phyloP scores from a whole-genome alignment of 768 basidiomycete species.

The Phanerochaete sordida region DNA sequence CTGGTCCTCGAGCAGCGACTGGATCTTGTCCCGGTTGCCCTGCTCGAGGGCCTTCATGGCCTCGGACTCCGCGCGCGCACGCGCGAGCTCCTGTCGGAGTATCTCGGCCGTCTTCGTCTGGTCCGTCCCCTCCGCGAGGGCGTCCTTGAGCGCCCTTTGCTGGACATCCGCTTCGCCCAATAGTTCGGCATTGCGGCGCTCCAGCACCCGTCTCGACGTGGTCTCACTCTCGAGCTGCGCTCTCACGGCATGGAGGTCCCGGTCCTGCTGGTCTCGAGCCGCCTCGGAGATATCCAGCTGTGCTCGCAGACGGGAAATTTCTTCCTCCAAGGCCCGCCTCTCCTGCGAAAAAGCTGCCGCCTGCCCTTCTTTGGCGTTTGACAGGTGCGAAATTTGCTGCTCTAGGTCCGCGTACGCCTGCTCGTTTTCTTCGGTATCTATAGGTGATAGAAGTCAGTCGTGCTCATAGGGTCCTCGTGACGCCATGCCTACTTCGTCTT shows the following conservation, averaged over 20 bases:
- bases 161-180: conserved; percentile 53
- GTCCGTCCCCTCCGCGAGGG: conserved; percentile 66
- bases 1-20: conserved; percentile 70
- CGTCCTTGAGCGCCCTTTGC: conserved; percentile 48
- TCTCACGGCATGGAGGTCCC: conserved; percentile 59
- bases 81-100: conserved; percentile 59
- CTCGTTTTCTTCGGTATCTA: conserved; percentile 74
- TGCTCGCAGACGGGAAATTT: conserved; percentile 51
- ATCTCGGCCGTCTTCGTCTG: conserved; percentile 57
- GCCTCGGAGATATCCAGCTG: conserved; percentile 39
- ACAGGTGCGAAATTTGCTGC: conserved; percentile 58
- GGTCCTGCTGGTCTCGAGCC: conserved; percentile 52
- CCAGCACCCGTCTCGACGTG: conserved; percentile 57
- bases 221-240: conserved; percentile 63
- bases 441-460: neutral
- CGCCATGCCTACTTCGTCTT: conserved; percentile 57
- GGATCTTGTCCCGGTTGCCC: conserved; percentile 59
- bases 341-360: conserved; percentile 60
- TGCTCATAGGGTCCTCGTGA: neutral
- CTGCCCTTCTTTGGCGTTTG: conserved; percentile 53
- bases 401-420: conserved; percentile 70
- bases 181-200: conserved; percentile 60
- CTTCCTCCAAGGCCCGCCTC: conserved; percentile 48
- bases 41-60: conserved; percentile 66
- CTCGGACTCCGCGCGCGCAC: conserved; percentile 58